Evolutionary conservation across 1,284 basidiomycete genomes (phyloP), one percentile per base, ranked within the genome.

Genomic region (Cutaneotrichosporon curvatum): DNA sequence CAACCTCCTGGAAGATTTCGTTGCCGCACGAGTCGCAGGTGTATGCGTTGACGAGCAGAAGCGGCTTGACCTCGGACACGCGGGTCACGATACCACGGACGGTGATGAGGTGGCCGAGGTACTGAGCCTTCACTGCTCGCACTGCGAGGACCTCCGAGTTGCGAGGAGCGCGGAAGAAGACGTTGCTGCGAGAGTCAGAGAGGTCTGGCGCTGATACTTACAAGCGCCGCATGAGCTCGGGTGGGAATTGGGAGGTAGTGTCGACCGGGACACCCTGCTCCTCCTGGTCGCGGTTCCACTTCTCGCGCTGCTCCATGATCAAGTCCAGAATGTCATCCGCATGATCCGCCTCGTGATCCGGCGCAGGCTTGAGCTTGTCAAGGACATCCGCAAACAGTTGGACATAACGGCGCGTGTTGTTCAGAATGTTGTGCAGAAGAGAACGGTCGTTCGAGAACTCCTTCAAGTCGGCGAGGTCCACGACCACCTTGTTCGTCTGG

Each of bases 21-120:
- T 88, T 88, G 39, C 95, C 95, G 67, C 95, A 99, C 43, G 88
- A 83, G 68, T 98, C 95, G 74, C 95, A 99, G 0, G 95, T 95
- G 71, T 97, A 98, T 23, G 94, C 95, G 71, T 96, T 96, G 65
- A 98, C 92, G 58, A 89, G 84, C 12, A 99, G 80, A 28, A 96
- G 82, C 9, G 95, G 95, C 67, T 98, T 98, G 67, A 99, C 95
- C 76, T 98, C 95, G 8, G 90, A 95, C 3, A 98, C 91, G 47
- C 95, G 88, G 16, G 92, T 99, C 43, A 98, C 91, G 61, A 99
- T 97, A 40, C 94, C 95, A 37, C 94, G 86, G 52, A 95, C 86
- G 18, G 90, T 96, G 68, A 99, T 92, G 52, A 98, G 78, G 60
- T 82, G 84, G 43, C 95, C 95, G 19, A 98, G 78, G 59, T 92